A percentile compares a stretch with the other conserved stretches of the same genome.
phyloP scores from a whole-genome alignment of 352 stramenopile species.

The Phytophthora sojae region DNA sequence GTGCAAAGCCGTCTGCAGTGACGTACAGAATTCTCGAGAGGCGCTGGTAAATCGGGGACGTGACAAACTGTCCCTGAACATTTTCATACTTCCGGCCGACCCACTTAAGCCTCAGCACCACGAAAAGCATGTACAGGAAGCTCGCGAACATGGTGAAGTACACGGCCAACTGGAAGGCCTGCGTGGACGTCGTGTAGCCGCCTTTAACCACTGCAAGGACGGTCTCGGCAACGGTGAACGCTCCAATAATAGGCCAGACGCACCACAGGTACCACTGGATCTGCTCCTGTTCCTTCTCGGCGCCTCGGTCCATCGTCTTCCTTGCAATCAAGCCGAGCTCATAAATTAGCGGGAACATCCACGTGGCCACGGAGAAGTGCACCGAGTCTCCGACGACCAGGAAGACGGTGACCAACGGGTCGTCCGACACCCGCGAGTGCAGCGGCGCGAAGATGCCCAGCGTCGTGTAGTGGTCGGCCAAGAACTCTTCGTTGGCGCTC shows the following conservation, averaged over 20 bases:
- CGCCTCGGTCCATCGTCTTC: constrained; percentile 54
- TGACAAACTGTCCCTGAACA: constrained; percentile 59
- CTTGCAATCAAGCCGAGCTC: constrained; percentile 45
- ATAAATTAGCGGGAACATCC: constrained; percentile 52
- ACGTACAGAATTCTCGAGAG: constrained; percentile 63
- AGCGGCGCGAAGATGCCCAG: constrained; percentile 45
- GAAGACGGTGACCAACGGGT: constrained; percentile 26
- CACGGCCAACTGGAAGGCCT: constrained; percentile 42
- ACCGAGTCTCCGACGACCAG: constrained; percentile 42
- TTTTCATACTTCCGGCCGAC: constrained; percentile 66
- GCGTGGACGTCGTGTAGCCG: constrained; percentile 53
- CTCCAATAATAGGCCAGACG: constrained; percentile 35
- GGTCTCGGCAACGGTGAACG: constrained; percentile 36
- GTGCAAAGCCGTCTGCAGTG: background rate
- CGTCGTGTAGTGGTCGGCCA: constrained; percentile 41
- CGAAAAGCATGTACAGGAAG: constrained; percentile 49
- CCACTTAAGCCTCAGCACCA: constrained; percentile 49
- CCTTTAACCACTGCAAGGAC: constrained; percentile 29
- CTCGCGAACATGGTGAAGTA: constrained; percentile 54
- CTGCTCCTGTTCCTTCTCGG: constrained; percentile 43
- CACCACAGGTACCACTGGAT: constrained; percentile 37
- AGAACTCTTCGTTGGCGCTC: constrained; percentile 12
- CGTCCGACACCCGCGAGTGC: constrained; percentile 34
- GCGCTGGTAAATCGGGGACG: constrained; percentile 64
- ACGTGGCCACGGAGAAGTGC: constrained; percentile 46